Conservation (phyloP, 1,139 yeast genomes). For the Scheffersomyces titani region DNA sequence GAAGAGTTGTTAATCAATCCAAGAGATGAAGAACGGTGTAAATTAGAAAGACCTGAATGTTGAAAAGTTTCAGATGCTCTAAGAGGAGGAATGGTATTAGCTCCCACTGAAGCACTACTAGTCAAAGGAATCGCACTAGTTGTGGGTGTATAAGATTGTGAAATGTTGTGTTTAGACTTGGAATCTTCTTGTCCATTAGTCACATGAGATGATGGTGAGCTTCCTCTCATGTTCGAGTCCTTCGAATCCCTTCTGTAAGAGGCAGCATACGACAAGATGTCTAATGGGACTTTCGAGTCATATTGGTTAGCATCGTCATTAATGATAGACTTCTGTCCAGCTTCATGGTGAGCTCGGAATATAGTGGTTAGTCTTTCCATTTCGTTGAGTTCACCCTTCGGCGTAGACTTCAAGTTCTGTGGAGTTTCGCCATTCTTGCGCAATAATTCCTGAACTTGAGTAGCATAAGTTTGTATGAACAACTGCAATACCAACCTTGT, state of each 20-base stretch:
- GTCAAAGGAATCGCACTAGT: not conserved
- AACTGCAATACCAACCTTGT: slow-evolving; percentile 55
- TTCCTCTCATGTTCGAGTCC: not conserved
- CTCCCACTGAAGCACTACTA: not conserved
- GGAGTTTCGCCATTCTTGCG: slow-evolving; percentile 28
- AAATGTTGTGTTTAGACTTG: not conserved
- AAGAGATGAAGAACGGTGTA: not conserved
- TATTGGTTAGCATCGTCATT: slow-evolving; percentile 13
- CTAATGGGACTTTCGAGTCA: slow-evolving; percentile 28
- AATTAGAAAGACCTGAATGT: not conserved
- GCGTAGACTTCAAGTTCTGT: slow-evolving; percentile 15
- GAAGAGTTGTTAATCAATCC: not conserved
- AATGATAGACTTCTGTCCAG: slow-evolving; percentile 9
- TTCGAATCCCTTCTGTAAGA: slow-evolving; percentile 17
- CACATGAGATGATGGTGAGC: not conserved
- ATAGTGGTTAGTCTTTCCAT: slow-evolving; percentile 16
- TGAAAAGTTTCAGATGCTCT: not conserved
- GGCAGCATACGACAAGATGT: slow-evolving; percentile 41
- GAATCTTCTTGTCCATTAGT: not conserved
- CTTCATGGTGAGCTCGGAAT: slow-evolving; percentile 6
- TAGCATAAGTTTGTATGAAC: slow-evolving; percentile 60
- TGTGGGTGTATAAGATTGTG: not conserved
- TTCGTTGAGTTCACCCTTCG: slow-evolving; percentile 15
- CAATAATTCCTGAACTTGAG: slow-evolving; percentile 46
- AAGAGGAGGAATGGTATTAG: not conserved